phyloP scores from a whole-genome alignment of 768 basidiomycete species.

The Chalciporus sphaerocephalus region DNA sequence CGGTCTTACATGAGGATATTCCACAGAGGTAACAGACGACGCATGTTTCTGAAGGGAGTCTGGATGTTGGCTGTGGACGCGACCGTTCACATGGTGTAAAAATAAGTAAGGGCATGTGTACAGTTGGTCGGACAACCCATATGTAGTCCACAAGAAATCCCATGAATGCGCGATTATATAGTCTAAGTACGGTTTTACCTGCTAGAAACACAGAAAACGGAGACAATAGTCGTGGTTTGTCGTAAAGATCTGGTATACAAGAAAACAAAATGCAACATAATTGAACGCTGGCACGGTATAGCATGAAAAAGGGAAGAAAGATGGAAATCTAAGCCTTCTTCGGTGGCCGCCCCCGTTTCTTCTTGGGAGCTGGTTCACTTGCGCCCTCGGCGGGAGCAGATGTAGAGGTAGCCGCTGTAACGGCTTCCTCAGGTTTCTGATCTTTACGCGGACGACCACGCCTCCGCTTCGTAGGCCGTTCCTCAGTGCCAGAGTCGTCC shows the following conservation, averaged over 20 bases:
- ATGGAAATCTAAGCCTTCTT: slow-evolving; percentile 32
- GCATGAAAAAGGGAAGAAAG: slow-evolving; percentile 9
- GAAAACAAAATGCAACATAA: slow-evolving; percentile 31
- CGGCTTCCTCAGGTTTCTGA: slow-evolving; percentile 44
- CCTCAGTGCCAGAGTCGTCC: slow-evolving; percentile 48
- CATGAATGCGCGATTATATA: slow-evolving; percentile 30
- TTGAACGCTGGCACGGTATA: slow-evolving; percentile 21
- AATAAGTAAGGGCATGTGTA: slow-evolving; percentile 28
- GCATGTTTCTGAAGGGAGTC: slow-evolving; percentile 24
- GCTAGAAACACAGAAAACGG: slow-evolving; percentile 32
- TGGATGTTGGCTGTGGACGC: slow-evolving; percentile 11
- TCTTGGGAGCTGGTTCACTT: slow-evolving; percentile 53
- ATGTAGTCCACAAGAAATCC: slow-evolving; percentile 20
- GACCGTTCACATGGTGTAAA: slow-evolving; percentile 31
- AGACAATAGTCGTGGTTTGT: slow-evolving; percentile 33
- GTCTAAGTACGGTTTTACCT: slow-evolving; percentile 35
- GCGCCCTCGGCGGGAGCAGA: slow-evolving; percentile 33
- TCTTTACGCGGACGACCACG: slow-evolving; percentile 72
- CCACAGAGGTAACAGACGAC: slow-evolving; percentile 21
- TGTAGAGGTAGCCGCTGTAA: slow-evolving; percentile 33
- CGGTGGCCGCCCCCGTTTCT: slow-evolving; percentile 72
- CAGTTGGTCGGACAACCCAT: slow-evolving; percentile 10
- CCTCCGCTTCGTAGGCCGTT: slow-evolving; percentile 56
- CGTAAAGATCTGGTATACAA: slow-evolving; percentile 34
- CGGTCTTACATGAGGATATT: slow-evolving; percentile 31